Base-by-base conservation (phyloP, 805 yeast species). In the Spencermartinsiella europaea region DNA sequence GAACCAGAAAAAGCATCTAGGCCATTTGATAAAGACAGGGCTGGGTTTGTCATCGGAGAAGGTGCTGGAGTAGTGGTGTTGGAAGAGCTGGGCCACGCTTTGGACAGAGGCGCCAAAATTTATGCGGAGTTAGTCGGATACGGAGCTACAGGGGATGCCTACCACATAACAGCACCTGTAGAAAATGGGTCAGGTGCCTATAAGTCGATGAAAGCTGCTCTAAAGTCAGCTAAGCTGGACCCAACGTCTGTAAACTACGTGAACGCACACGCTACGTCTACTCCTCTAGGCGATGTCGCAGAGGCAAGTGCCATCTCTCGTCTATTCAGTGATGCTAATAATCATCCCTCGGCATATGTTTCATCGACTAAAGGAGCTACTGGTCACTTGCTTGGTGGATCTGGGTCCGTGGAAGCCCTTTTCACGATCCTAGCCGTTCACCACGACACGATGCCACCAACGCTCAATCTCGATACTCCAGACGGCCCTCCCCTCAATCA, bases 231-330 rank as follows among this genome's bases (percentile, higher is more conserved):
- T 0, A 71, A 71, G 0, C 48, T 82, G 1, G 60, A 62, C 1
- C 73, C 80, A 0, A 38, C 58, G 2, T 70, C 76, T 1, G 71
- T 91, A 16, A 88, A 76, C 39, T 93, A 89, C 59, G 73, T 93
- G 40, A 93, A 95, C 65, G 97, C 99, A 1, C 99, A 93, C 65
- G 99, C 99, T 0, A 93, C 99, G 0, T 86, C 96, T 0, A 93
- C 99, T 0, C 68, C 71, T 4, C 67, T 90, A 2, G 99, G 99
- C 3, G 99, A 93, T 60, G 67, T 79, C 16, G 93, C 96, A 0
- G 99, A 93, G 60, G 80, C 84, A 57, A 61, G 62, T 37, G 98
- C 98, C 2, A 81, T 93, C 42, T 63, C 69, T 40, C 40, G 59
- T 5, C 63, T 74, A 3, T 77, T 87, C 45, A 66, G 60, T 1